Evolutionary conservation across 2,329 filamentous ascomycete species (phyloP), one percentile per base, ranked within the genome.

Genomic region (Arthrobotrys pseudoclavata): DNA sequence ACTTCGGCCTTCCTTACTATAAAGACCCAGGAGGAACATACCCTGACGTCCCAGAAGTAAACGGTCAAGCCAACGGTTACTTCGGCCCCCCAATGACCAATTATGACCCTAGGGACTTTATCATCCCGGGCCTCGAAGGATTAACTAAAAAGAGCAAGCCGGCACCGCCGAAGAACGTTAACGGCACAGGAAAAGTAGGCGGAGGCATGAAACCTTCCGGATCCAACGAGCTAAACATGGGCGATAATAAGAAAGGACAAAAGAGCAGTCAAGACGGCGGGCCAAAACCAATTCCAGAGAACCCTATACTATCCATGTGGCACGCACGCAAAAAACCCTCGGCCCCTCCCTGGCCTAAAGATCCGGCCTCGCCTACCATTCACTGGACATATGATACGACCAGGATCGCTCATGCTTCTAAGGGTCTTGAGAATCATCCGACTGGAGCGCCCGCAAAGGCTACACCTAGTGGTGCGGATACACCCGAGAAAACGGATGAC

Each of bases 61-160:
- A 2, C 50, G 45, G n/a, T 10, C 4, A 15, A 20, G 13, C 10
- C 13, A 13, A 20, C 3, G 63, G 55, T 18, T 76, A 69, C 29
- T 13, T 10, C 18, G 71, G 71, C 0, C 71, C 71, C 0, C 57
- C 69, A 26, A 22, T 69, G 37, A 47, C 31, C 1, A 67, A 70
- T 29, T 76, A 70, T 20, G 60, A 70, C 24, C 60, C 60, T 5
- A 1, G 20, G 0, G 60, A 66, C 1, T 53, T 47, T 10, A 20
- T 45, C 1, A 20, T 45, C 42, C 42, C 42, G 1, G 42, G 18
- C 9, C 18, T 20, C 15, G 37, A 40, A 40, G 37, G 15, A 2
- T 13, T n/a, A n/a, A 40, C 12, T 13, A 40, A 9, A n/a, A 15
- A 15, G 10, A 9, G n/a, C 12, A 3, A 40, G 12, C 9, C 9